Evolutionary conservation across 2,329 filamentous ascomycete genomes (phyloP).

Genomic region (Calonectria montana): DNA sequence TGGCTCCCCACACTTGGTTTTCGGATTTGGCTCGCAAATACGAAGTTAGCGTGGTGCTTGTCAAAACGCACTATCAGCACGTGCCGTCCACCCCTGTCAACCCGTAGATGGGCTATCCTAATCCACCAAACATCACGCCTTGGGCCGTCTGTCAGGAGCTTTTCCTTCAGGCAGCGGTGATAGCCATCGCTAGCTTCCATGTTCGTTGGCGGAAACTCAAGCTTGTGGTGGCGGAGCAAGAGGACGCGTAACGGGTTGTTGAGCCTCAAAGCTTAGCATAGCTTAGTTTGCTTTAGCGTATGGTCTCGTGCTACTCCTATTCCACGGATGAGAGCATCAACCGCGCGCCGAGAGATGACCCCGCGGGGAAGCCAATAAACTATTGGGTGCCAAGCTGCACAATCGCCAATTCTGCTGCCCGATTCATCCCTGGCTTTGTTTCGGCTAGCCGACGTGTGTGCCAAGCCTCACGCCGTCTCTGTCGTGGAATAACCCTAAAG

Average conservation of each 20-base stretch:
- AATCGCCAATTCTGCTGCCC: background rate
- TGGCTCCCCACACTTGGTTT: background rate
- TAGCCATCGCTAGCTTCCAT: background rate
- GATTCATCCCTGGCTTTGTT: background rate
- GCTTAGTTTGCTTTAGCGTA: constrained; percentile 1
- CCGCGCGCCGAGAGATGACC: background rate
- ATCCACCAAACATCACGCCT: background rate
- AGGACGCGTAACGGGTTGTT: background rate
- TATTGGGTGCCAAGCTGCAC: background rate
- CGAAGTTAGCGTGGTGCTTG: background rate
- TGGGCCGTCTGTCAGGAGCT: background rate
- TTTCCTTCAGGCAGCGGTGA: background rate
- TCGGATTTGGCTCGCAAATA: constrained; percentile 9
- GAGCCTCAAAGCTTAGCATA: constrained; percentile 9
- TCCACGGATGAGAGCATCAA: background rate
- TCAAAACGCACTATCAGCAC: background rate
- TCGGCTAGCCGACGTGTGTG: background rate
- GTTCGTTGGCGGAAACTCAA: background rate
- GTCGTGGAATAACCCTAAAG: background rate
- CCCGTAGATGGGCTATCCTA: background rate
- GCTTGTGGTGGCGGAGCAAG: background rate
- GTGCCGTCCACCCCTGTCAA: background rate
- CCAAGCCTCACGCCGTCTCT: background rate
- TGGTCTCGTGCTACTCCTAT: background rate
- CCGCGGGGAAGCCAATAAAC: background rate